Conservation (phyloP, 108 stramenopile species). For the Cyclotella atomus region DNA sequence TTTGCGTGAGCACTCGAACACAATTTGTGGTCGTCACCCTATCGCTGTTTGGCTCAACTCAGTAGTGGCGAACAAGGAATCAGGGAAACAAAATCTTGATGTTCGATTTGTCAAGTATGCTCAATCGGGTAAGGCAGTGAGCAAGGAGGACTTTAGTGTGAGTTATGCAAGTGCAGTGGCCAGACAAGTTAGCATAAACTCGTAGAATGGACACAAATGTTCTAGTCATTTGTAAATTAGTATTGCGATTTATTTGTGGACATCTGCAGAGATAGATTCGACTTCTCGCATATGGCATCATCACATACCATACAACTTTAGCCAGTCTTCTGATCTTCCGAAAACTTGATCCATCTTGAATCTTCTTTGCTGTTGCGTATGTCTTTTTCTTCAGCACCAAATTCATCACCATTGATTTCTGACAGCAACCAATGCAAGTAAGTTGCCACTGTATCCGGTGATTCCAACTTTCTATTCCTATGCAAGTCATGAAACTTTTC, state of each 20-base stretch:
- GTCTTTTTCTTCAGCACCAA: slow-evolving; percentile 32
- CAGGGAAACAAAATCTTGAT: slow-evolving; percentile 37
- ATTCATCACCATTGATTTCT: slow-evolving; percentile 37
- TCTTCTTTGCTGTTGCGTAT: slow-evolving; percentile 31
- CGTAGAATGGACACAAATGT: too few species aligned
- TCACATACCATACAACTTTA: too few species aligned
- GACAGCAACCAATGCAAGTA: slow-evolving; percentile 48
- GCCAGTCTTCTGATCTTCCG: too few species aligned
- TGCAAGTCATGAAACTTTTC: slow-evolving; percentile 46
- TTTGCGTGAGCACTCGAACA: slow-evolving; percentile 74
- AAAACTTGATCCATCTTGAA: slow-evolving; percentile 33
- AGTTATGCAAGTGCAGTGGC: slow-evolving; percentile 89
- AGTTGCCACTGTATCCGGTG: slow-evolving; percentile 29
- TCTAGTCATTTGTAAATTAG: too few species aligned
- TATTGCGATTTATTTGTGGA: too few species aligned
- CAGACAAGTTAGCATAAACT: background rate
- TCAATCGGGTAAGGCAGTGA: slow-evolving; percentile 63
- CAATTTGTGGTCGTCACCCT: slow-evolving; percentile 87
- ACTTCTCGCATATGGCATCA: too few species aligned
- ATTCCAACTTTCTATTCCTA: slow-evolving; percentile 25
- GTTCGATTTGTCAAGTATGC: slow-evolving; percentile 85
- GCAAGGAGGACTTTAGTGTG: slow-evolving; percentile 72
- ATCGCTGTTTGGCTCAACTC: slow-evolving; percentile 79
- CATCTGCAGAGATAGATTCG: too few species aligned
- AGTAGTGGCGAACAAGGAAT: slow-evolving; percentile 15